phyloP scores from a whole-genome alignment of 192 early-diverging fungal genomes.

The Entomortierella lignicola region DNA sequence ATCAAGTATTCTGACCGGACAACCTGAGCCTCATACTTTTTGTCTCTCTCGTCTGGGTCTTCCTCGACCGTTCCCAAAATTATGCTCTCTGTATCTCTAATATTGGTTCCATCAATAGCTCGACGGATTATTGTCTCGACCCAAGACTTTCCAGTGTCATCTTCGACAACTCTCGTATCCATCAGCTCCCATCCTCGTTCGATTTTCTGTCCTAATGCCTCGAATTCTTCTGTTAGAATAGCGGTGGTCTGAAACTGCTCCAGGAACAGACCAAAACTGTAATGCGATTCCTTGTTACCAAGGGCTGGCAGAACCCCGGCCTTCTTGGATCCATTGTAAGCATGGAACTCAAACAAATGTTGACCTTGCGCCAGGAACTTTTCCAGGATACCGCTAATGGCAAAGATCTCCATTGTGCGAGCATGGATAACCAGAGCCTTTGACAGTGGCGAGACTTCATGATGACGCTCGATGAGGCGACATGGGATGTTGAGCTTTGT shows the following conservation, averaged over 20 bases:
- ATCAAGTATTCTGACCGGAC: slow-evolving; percentile 47
- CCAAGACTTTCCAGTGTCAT: slow-evolving; percentile 3
- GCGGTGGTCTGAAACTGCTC: slow-evolving; percentile 20
- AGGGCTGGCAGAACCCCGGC: slow-evolving; percentile 6
- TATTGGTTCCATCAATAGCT: slow-evolving; percentile 26
- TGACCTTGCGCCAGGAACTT: slow-evolving; percentile 12
- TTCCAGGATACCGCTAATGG: slow-evolving; percentile 24
- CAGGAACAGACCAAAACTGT: slow-evolving; percentile 33
- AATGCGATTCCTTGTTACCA: slow-evolving; percentile 32
- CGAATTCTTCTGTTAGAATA: slow-evolving; percentile 15
- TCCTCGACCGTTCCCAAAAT: slow-evolving; percentile 32
- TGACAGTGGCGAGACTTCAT: slow-evolving; percentile 29
- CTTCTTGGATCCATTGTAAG: slow-evolving; percentile 26
- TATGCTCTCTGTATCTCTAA: slow-evolving; percentile 33
- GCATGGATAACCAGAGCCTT: slow-evolving; percentile 48
- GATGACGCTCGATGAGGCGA: slow-evolving; percentile 44
- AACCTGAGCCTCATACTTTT: slow-evolving; percentile 22
- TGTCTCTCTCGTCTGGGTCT: slow-evolving; percentile 32
- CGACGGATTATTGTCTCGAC: slow-evolving; percentile 45
- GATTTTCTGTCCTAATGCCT: slow-evolving; percentile 29
- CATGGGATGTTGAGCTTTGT: slow-evolving; percentile 46
- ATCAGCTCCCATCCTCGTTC: slow-evolving; percentile 49
- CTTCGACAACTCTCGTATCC: slow-evolving; percentile 39
- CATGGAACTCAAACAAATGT: slow-evolving; percentile 15
- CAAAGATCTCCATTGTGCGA: slow-evolving; percentile 48